phyloP scores from a whole-genome alignment of 306 rosid species.

The Benincasa hispida region DNA sequence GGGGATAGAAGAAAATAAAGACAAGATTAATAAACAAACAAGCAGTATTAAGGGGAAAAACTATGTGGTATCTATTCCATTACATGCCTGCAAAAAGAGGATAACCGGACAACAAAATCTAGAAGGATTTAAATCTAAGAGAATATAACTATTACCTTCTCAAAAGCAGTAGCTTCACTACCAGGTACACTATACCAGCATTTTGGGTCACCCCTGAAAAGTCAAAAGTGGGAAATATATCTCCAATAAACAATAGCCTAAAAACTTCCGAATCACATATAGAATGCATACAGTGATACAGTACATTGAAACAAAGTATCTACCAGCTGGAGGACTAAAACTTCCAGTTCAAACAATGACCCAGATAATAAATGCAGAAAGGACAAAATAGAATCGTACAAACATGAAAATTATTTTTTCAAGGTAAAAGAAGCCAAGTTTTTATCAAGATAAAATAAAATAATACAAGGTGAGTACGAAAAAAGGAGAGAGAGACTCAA shows the following conservation, averaged over 20 bases:
- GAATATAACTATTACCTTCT: conserved; percentile 42
- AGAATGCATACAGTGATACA: not conserved
- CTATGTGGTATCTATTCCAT: not conserved
- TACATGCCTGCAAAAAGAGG: not conserved
- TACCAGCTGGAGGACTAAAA: not conserved
- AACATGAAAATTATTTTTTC: not conserved
- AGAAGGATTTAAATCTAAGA: not conserved
- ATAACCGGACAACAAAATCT: not conserved
- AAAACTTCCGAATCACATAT: not conserved
- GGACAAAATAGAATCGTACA: not conserved
- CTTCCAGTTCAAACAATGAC: not conserved
- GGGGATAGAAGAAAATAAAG: not conserved
- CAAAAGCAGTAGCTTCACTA: conserved; percentile 70
- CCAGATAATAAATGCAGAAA: not conserved
- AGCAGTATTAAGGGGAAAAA: not conserved
- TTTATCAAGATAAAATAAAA: not conserved
- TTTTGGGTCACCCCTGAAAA: conserved; percentile 95
- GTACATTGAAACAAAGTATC: not conserved
- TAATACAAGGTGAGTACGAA: not conserved
- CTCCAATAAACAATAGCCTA: not conserved
- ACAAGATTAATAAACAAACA: not conserved
- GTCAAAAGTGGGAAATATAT: conserved; percentile 12
- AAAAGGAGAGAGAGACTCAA: not conserved
- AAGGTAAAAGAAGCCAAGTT: not conserved
- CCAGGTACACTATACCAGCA: conserved; percentile 99